Conservation (phyloP, 495 filamentous ascomycete genomes). For the Penicillium atrosanguineum region DNA sequence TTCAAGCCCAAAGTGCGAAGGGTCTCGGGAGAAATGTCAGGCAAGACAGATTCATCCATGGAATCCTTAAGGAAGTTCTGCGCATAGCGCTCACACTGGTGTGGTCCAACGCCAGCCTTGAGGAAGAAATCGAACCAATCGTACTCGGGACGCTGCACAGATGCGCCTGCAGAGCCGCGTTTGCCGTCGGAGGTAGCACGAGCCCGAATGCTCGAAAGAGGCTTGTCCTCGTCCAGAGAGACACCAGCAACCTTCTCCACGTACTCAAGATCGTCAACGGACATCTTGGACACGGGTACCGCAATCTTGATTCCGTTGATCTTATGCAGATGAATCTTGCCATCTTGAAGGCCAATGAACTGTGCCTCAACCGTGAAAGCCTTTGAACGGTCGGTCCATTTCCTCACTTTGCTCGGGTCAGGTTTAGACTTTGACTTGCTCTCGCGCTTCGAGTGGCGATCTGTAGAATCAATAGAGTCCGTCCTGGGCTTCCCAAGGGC, state of each 20-base stretch:
- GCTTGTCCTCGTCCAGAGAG: conserved; percentile 95
- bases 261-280: conserved; percentile 88
- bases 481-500: conserved; percentile 60
- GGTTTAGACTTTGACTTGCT: conserved; percentile 69
- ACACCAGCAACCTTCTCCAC: conserved; percentile 83
- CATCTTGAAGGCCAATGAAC: conserved; percentile 85
- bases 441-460: conserved; percentile 64
- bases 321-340: conserved; percentile 98
- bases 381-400: conserved; percentile 92
- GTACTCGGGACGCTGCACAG: conserved; percentile 64
- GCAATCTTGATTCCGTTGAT: conserved; percentile 97
- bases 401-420: conserved; percentile 77
- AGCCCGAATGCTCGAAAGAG: conserved; percentile 70
- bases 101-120: conserved; percentile 81
- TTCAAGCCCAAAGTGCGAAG: conserved; percentile 85
- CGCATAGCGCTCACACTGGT: conserved; percentile 91
- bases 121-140: conserved; percentile 99
- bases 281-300: conserved; percentile 93
- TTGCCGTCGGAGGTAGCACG: conserved; percentile 25
- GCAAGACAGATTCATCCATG: conserved; percentile 89
- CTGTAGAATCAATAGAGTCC: conserved; percentile 57
- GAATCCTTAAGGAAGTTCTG: conserved; percentile 84
- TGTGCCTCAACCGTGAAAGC: conserved; percentile 98
- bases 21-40: conserved; percentile 78
- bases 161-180: conserved; percentile 44